These are phyloP conservation scores for Diplodia mutila DNA, from an alignment of 2,329 filamentous ascomycete species.

Conservation along the genomic window DNA sequence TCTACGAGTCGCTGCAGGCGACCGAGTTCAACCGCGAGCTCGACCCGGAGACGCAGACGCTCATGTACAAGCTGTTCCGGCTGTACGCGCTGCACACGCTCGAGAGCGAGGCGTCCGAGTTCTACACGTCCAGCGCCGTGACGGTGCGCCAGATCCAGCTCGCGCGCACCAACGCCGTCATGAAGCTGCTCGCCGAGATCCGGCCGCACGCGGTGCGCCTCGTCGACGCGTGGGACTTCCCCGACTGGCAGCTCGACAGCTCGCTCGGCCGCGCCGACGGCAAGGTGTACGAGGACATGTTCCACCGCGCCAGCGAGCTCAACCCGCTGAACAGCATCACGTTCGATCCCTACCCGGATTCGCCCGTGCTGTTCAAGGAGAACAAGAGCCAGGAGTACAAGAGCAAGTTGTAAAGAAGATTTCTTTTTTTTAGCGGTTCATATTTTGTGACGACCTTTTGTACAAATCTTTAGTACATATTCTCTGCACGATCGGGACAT, in stretches of 20 bases:
- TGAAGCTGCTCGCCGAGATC: slow-evolving; percentile 71
- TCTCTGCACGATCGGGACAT: slow-evolving; percentile 24
- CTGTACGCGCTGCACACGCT: slow-evolving; percentile 69
- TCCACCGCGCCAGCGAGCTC: slow-evolving; percentile 69
- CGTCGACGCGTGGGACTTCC: slow-evolving; percentile 76
- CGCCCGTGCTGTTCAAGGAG: slow-evolving; percentile 62
- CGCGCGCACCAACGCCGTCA: slow-evolving; percentile 67
- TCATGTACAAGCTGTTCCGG: slow-evolving; percentile 70
- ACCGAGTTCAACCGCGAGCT: slow-evolving; percentile 57
- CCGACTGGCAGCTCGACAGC: slow-evolving; percentile 77
- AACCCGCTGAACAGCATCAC: slow-evolving; percentile 75
- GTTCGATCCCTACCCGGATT: slow-evolving; percentile 73
- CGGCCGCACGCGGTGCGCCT: slow-evolving; percentile 72
- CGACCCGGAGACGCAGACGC: slow-evolving; percentile 58
- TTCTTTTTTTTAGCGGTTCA: background rate
- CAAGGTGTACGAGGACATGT: slow-evolving; percentile 78
- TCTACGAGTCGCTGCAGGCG: slow-evolving; percentile 69
- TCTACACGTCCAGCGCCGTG: slow-evolving; percentile 70
- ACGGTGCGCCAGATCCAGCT: slow-evolving; percentile 74
- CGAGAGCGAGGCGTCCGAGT: slow-evolving; percentile 70
- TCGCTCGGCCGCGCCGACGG: slow-evolving; percentile 72
- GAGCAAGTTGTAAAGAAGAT: slow-evolving; percentile 21
- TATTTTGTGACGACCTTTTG: background rate
- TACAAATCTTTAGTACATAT: slow-evolving; percentile 21
- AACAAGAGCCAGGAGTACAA: slow-evolving; percentile 32